Percentiles rank a stretch among this genome's conserved stretches.
Evolutionary conservation across 257 asterid genomes (phyloP).

Genomic region (Solanum okadae): DNA sequence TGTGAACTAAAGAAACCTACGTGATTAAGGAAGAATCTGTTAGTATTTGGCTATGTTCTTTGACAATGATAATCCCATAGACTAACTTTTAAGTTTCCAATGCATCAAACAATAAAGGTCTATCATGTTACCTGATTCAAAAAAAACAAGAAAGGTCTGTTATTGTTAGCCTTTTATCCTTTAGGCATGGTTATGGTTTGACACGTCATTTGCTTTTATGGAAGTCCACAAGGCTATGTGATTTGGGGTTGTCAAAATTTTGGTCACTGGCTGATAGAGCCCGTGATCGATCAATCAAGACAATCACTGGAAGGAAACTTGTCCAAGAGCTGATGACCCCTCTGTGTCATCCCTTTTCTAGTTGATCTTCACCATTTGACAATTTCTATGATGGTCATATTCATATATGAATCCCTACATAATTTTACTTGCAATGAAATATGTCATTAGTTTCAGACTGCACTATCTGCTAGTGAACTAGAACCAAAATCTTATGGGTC

Average conservation of each 20-base stretch:
- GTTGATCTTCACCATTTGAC: background rate
- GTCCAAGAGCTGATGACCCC: background rate
- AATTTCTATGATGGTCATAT: background rate
- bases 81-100: background rate
- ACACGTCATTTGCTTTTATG: background rate
- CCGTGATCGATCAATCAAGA: background rate
- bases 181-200: background rate
- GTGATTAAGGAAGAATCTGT: background rate
- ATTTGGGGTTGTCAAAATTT: background rate
- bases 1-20: background rate
- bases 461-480: background rate
- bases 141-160: background rate
- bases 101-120: background rate
- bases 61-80: background rate
- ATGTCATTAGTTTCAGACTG: background rate
- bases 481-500: background rate
- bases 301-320: background rate
- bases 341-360: background rate
- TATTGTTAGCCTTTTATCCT: background rate
- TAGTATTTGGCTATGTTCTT: background rate
- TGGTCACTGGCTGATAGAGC: background rate
- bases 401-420: background rate
- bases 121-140: background rate
- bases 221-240: background rate
- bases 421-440: background rate